Base-by-base conservation (phyloP, 129 eudicot species). In the Centrapalus pauciflorus region DNA sequence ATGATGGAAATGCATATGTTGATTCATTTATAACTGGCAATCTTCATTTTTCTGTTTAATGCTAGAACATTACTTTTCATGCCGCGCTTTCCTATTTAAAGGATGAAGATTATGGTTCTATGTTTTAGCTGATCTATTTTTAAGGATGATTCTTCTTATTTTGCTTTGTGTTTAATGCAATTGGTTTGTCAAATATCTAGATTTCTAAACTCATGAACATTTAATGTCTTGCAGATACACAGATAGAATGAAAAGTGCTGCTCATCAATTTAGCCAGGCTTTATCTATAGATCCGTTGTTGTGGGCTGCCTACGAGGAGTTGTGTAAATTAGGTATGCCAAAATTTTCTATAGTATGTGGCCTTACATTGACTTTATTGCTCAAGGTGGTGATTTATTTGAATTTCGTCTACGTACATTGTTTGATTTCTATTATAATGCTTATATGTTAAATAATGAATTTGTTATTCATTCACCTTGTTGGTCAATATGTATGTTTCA, bases 301-400 rank as follows among this genome's bases (percentile, higher is more conserved):
- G 56, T 94, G 99, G 99, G 83, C 83, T 79, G 99, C 99, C 30
- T 94, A 94, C 66, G 99, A 89, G 71, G 99, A 94, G 75, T 81
- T 94, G 54, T 94, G 97, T 70, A 76, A 82, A 43, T 81, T 94
- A 88, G 99, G 99, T 89, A 48, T 62, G 82, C 43, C 54, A 41
- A 17, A 13, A 11, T 30, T 72, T 34, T 50, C 29, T 3, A 24
- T 19, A 67, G 33, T 9, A 5, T 28, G 30, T 27, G 45, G 32
- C 66, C n/a, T n/a, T n/a, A n/a, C n/a, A n/a, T n/a, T n/a, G n/a
- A n/a, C n/a, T n/a, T n/a, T n/a, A n/a, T n/a, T n/a, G n/a, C n/a
- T n/a, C n/a, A n/a, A n/a, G n/a, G n/a, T n/a, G n/a, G n/a, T n/a
- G n/a, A n/a, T n/a, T n/a, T n/a, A n/a, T n/a, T n/a, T n/a, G n/a